phyloP scores from a whole-genome alignment of 257 asterid genomes.

The Solanum ahanhuiri region DNA sequence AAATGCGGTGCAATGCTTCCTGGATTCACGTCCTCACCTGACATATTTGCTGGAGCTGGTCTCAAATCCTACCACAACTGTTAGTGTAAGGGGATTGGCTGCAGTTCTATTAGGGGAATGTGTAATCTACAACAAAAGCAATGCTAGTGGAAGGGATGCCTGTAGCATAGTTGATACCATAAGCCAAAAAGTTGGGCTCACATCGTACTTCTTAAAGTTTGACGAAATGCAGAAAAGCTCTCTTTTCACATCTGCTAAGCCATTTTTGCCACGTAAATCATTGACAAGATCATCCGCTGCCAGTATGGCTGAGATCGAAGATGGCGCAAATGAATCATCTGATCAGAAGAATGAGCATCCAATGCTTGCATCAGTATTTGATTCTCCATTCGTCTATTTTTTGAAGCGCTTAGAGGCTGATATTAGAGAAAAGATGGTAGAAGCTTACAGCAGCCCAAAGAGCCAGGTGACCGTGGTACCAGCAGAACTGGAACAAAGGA shows the following conservation, averaged over 20 bases:
- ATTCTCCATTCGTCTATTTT: constrained; percentile 58
- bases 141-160: constrained; percentile 46
- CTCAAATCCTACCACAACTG: constrained; percentile 47
- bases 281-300: constrained; percentile 77
- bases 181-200: constrained; percentile 75
- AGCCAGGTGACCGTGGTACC: constrained; percentile 88
- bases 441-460: constrained; percentile 68
- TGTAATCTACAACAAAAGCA: constrained; percentile 45
- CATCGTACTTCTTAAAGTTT: constrained; percentile 59
- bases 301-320: constrained; percentile 82
- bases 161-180: constrained; percentile 63
- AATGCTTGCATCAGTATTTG: constrained; percentile 54
- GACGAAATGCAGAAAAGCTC: constrained; percentile 73
- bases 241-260: constrained; percentile 60
- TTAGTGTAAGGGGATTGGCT: constrained; percentile 59
- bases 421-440: constrained; percentile 64
- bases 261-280: constrained; percentile 44
- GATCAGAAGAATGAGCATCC: constrained; percentile 62
- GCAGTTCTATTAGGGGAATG: constrained; percentile 75
- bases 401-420: constrained; percentile 53
- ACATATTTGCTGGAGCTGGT: constrained; percentile 75
- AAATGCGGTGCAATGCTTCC: constrained; percentile 75
- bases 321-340: constrained; percentile 47
- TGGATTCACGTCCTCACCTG: constrained; percentile 80
- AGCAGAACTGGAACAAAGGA: constrained; percentile 59